Evolutionary conservation across 2,329 filamentous ascomycete genomes (phyloP).

Genomic region (Trichoderma sp.): DNA sequence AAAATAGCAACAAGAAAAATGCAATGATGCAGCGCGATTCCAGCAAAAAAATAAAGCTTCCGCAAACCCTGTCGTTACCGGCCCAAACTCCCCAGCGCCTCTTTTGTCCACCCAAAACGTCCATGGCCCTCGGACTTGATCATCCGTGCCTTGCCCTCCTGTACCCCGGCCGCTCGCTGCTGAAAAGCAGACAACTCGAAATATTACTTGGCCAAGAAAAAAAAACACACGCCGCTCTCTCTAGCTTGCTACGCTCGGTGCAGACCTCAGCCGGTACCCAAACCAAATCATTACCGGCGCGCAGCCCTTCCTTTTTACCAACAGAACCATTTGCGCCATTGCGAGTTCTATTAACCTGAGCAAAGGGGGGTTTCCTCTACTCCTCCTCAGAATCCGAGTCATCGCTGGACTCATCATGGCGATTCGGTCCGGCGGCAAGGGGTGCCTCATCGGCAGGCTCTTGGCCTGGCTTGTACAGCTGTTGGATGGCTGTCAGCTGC

Average conservation of each 20-base stretch:
- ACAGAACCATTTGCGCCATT: neutral
- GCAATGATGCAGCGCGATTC: slow-evolving; percentile 9
- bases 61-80: slow-evolving; percentile 16
- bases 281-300: neutral
- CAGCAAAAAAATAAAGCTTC: slow-evolving; percentile 16
- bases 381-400: slow-evolving; percentile 50
- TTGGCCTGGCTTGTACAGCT: slow-evolving; percentile 39
- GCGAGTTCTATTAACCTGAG: neutral
- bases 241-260: neutral
- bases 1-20: slow-evolving; percentile 1
- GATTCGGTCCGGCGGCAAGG: slow-evolving; percentile 31
- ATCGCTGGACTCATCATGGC: slow-evolving; percentile 37
- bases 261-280: neutral
- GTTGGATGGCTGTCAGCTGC: slow-evolving; percentile 55
- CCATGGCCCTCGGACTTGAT: neutral
- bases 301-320: neutral
- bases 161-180: neutral
- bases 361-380: slow-evolving; percentile 29
- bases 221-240: neutral
- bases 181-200: neutral
- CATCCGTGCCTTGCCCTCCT: neutral
- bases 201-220: slow-evolving; percentile 2
- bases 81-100: slow-evolving; percentile 23
- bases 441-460: slow-evolving; percentile 32
- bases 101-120: slow-evolving; percentile 12